Base-by-base conservation (phyloP, 768 basidiomycete species). In the Floccularia luteovirens region DNA sequence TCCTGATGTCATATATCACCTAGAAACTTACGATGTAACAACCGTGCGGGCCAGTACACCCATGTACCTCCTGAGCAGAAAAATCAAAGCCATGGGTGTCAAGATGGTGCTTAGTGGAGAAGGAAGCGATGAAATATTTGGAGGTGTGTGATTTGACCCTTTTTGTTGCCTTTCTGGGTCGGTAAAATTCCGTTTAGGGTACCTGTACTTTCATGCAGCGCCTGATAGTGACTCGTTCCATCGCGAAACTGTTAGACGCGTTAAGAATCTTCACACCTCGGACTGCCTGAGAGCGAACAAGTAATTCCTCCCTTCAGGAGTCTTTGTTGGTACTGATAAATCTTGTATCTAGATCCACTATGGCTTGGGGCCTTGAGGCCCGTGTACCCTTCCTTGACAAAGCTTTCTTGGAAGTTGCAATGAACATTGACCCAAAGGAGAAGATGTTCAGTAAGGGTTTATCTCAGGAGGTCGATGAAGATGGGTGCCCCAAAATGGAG, bases 21-120 rank as follows among this genome's bases (percentile, higher is more conserved):
- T 99, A 24, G 96, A 99, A 66, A 98, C 96, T 1, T 98, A 90
- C 62, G 96, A 99, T 59, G 96, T 99, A 42, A 99, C 96, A 21
- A 99, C 96, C 27, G 90, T 97, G 36, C 84, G 96, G 35, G 96
- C 96, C 6, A 90, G 87, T 52, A 97, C 93, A 3, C 96, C 96
- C 2, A 99, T 99, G 96, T 98, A 98, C 63, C 80, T 99, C 21
- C 78, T 99, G 44, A 90, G 87, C 57, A 77, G 96, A 36, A 98
- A 99, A 67, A 93, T 99, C 69, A 99, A 98, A 67, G 94, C 96
- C 3, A 97, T 91, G 89, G 96, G 96, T 43, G 96, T 99, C 39
- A 99, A 99, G 69, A 99, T 99, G 96, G 96, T 99, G 12, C 72
- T 98, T 24, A 90, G 86, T 48, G 96, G 96, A 13, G 96, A 99